Base-by-base conservation (phyloP, 495 filamentous ascomycete genomes). In the Diplogelasinospora grovesii region DNA sequence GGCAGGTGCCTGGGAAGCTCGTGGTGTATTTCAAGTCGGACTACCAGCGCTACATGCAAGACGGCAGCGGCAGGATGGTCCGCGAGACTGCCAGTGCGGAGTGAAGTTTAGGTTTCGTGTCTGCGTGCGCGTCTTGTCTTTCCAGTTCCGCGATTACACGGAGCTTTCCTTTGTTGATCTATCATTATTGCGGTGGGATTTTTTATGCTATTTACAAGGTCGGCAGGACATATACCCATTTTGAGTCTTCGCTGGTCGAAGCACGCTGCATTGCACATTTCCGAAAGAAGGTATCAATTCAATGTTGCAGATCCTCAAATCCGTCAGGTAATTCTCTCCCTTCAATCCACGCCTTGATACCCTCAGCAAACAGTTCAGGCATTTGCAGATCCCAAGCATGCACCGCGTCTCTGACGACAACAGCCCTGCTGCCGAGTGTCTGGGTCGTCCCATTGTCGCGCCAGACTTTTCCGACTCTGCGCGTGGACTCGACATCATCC, bases 341-440 rank as follows among this genome's bases (percentile, higher is more conserved):
- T 31, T 64, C 56, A 18, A 57, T 42, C 63, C 63, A 64, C 11
- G 56, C 53, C 33, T 32, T 46, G 6, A 64, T 33, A 9, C 54
- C 53, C 24, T 43, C 48, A 8, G 60, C 56, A 43, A 66, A 66
- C 5, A 64, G 19, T 29, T 47, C 13, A 1, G 60, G 60, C 30
- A 52, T 25, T 30, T 66, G 63, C 28, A 64, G 29, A 46, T 64
- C 50, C 60, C 63, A 66, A 13, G 50, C 58, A 47, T 66, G 60
- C 18, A 50, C 45, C 15, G 52, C 57, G 8, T 48, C 53, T 31
- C 27, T 50, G n/a, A 66, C 56, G 28, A 62, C 26, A 13, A 62
- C 49, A 18, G 52, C 60, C 39, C 46, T 22, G 3, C 49, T 49
- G 10, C 46, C 27, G 11, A 38, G 36, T 38, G 49, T 45, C 4